phyloP scores from a whole-genome alignment of 2,329 filamentous ascomycete genomes.

The Fusarium equiseti region DNA sequence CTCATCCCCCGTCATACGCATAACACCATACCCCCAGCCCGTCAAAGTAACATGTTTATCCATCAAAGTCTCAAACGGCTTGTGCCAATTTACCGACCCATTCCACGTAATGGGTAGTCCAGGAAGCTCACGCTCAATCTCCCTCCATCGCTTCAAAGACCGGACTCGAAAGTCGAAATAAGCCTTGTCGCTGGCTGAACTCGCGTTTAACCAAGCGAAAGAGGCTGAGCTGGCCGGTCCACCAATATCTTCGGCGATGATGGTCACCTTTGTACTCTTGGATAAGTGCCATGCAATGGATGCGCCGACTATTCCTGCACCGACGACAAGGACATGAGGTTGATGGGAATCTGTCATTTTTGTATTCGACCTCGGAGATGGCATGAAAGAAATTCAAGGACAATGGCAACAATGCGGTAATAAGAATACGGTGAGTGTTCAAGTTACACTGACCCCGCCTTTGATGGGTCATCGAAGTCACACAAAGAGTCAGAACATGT shows the following conservation, averaged over 20 bases:
- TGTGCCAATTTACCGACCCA: constrained; percentile 36
- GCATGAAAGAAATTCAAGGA: neutral
- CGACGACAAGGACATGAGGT: constrained; percentile 28
- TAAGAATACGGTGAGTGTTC: neutral
- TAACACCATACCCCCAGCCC: constrained; percentile 21
- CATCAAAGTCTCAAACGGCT: neutral
- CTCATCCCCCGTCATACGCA: neutral
- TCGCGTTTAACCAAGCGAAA: constrained; percentile 37
- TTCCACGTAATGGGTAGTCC: constrained; percentile 26
- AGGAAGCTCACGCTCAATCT: constrained; percentile 18
- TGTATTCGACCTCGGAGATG: no score
- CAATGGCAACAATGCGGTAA: neutral
- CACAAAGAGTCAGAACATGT: neutral
- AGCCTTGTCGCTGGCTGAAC: constrained; percentile 15
- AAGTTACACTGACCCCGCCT: neutral
- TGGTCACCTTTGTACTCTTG: constrained; percentile 17
- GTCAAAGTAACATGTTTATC: constrained; percentile 1
- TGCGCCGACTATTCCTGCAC: constrained; percentile 33
- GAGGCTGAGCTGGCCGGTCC: constrained; percentile 23
- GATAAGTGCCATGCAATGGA: constrained; percentile 35
- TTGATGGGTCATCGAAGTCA: accelerated
- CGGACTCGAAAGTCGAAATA: constrained; percentile 31
- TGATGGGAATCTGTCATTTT: neutral
- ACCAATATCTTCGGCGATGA: constrained; percentile 30
- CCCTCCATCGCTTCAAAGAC: constrained; percentile 27